These are phyloP conservation scores for Ophiocordyceps australis DNA, from an alignment of 2,329 filamentous ascomycete species.

Conservation along the genomic window DNA sequence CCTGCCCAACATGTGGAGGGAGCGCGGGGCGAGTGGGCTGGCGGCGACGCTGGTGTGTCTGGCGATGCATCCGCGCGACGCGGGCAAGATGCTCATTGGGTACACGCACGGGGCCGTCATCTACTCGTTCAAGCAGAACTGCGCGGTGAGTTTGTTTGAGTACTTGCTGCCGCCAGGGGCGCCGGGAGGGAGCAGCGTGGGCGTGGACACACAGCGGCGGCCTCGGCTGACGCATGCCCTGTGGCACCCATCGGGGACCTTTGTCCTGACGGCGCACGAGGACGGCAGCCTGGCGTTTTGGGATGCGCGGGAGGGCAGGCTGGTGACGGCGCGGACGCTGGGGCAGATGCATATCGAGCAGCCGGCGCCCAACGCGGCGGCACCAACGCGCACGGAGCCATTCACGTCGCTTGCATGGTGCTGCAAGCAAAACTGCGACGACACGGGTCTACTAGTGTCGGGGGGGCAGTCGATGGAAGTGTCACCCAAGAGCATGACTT, in stretches of 20 bases:
- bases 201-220: conserved; percentile 41
- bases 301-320: conserved; percentile 76
- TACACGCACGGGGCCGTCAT: conserved; percentile 76
- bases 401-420: conserved; percentile 78
- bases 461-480: conserved; percentile 57
- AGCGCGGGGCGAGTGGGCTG: conserved; percentile 49
- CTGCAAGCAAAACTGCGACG: conserved; percentile 82
- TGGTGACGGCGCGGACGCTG: conserved; percentile 70
- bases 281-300: conserved; percentile 87
- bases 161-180: conserved; percentile 71
- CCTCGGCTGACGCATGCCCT: conserved; percentile 67
- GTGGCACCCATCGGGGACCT: conserved; percentile 92
- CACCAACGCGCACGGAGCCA: conserved; percentile 48
- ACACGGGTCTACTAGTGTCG: conserved; percentile 74
- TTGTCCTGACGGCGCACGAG: conserved; percentile 72
- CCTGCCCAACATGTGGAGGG: conserved; percentile 74
- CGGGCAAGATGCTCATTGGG: conserved; percentile 80
- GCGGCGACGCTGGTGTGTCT: conserved; percentile 50
- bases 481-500: conserved; percentile 60
- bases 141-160: conserved; percentile 59
- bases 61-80: conserved; percentile 76
- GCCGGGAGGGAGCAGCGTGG: conserved; percentile 58
- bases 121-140: conserved; percentile 89
- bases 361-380: conserved; percentile 31
- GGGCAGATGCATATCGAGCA: conserved; percentile 57